Conservation (phyloP, 1,284 basidiomycete species). For the Schizopora paradoxa region DNA sequence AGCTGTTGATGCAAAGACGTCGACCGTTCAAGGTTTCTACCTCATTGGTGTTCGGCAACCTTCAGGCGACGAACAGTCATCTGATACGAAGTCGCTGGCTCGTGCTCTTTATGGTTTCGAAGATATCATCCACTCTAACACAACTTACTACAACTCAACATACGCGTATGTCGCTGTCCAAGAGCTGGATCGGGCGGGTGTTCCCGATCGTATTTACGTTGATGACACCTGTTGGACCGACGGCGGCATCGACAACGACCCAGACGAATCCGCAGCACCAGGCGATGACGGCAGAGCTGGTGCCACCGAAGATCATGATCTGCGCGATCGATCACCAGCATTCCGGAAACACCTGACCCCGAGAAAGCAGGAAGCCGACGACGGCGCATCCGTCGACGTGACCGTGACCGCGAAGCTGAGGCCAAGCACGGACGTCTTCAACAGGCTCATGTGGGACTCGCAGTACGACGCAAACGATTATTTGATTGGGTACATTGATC, state of each 20-base stretch:
- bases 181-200: constrained; percentile 8
- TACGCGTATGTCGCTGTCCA: constrained; percentile 18
- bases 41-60: constrained; percentile 19
- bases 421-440: constrained; percentile 21
- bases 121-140: constrained; percentile 15
- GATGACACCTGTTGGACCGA: constrained; percentile 16
- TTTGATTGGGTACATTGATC: constrained; percentile 24
- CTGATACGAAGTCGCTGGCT: constrained; percentile 11
- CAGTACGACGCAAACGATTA: constrained; percentile 18
- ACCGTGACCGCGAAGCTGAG: constrained; percentile 17
- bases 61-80: background rate
- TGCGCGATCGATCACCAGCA: constrained; percentile 10
- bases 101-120: constrained; percentile 20
- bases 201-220: constrained; percentile 9
- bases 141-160: constrained; percentile 19
- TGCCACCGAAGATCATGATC: constrained; percentile 7
- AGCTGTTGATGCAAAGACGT: constrained; percentile 4
- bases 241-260: constrained; percentile 20
- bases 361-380: constrained; percentile 5
- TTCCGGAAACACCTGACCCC: constrained; percentile 6
- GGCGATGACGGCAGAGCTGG: too few relatives aligned
- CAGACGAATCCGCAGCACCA: constrained; percentile 10
- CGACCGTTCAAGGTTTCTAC: constrained; percentile 21
- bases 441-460: constrained; percentile 22
- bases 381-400: constrained; percentile 1